Evolutionary conservation across 176 grass and related monocot species (phyloP), one percentile per base, ranked within the genome.

Genomic region (Aegilops sharonensis): DNA sequence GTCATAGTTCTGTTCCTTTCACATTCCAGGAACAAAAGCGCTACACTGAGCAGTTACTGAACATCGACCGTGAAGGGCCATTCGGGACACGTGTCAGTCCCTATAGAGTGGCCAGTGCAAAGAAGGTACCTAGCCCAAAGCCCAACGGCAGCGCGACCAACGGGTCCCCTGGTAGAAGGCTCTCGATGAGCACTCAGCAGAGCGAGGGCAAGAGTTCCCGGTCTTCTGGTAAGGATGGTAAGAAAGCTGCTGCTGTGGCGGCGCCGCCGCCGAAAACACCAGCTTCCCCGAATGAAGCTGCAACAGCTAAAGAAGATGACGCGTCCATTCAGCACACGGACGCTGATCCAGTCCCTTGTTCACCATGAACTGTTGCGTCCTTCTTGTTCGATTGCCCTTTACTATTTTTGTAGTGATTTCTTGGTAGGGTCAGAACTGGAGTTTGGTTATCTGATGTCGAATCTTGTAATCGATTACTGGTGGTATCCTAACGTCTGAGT

Each of bases 1-100:
- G 8, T 24, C 31, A 66, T 66, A 37, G 4, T 85, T 85, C 27
- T 68, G 1, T 5, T 68, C 34, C 32, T 20, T 69, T 68, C 63
- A 85, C 62, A 78, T 85, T 78, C 62, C 74, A 95, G 93, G 93
- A 95, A 76, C 93, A 95, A 60, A 95, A 93, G 86, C 87, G 89
- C 9, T 78, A 88, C 25, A 77, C 34, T 5, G 89, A 88, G 77
- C 91, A 91, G 37, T 72, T 84, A 52, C 68, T 78, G 47, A 65
- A 68, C 83, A 85, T 78, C 8, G 93, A 93, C 8, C 91, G 88
- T 59, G 84, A 85, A 64, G 84, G 75, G 14, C 84, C 84, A 1
- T 85, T 85, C 2, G 84, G 84, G 34, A 78, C 84, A 57, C 60
- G 84, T 11, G 74, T 85, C 72, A 92, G 82, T 77, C 92, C 92